A percentile compares a stretch with the other conserved stretches of the same genome.
Conservation (phyloP, 768 basidiomycete genomes). For the Pulveroboletus frians region DNA sequence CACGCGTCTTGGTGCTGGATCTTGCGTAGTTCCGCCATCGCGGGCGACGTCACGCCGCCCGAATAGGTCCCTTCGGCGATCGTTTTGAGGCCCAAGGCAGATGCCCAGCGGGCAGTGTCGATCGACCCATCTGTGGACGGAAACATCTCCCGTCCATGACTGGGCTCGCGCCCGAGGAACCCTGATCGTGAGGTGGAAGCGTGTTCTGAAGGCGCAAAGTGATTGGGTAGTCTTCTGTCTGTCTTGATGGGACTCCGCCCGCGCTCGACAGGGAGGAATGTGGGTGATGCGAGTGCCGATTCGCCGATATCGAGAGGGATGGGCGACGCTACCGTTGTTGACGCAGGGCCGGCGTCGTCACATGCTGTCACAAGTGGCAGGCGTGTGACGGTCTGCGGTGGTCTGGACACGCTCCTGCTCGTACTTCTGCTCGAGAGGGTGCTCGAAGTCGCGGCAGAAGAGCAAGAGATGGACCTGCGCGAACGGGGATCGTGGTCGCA, state of each 20-base stretch:
- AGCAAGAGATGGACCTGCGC: constrained; percentile 47
- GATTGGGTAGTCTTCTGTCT: constrained; percentile 5
- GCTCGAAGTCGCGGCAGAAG: constrained; percentile 38
- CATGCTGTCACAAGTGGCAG: constrained; percentile 25
- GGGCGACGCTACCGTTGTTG: constrained; percentile 15
- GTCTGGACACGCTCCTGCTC: constrained; percentile 40
- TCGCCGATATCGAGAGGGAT: constrained; percentile 27
- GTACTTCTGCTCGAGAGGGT: constrained; percentile 36
- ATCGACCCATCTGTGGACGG: constrained; percentile 21
- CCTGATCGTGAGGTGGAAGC: constrained; percentile 26
- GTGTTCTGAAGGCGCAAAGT: constrained; percentile 20
- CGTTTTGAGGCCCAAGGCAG: constrained; percentile 15
- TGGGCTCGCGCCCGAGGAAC: constrained; percentile 12
- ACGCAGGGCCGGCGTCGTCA: constrained; percentile 20
- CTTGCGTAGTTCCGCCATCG: constrained; percentile 18
- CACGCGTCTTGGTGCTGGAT: constrained; percentile 8
- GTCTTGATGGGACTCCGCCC: constrained; percentile 25
- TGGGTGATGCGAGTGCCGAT: constrained; percentile 17
- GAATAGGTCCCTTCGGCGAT: constrained; percentile 21
- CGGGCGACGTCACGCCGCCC: constrained; percentile 13
- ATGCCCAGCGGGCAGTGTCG: constrained; percentile 29
- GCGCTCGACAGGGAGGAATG: constrained; percentile 24
- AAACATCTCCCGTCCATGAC: constrained; percentile 17
- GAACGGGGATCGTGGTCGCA: constrained; percentile 24
- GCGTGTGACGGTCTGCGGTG: constrained; percentile 27